phyloP scores from a whole-genome alignment of 345 rosid species.

The Salix exigua region DNA sequence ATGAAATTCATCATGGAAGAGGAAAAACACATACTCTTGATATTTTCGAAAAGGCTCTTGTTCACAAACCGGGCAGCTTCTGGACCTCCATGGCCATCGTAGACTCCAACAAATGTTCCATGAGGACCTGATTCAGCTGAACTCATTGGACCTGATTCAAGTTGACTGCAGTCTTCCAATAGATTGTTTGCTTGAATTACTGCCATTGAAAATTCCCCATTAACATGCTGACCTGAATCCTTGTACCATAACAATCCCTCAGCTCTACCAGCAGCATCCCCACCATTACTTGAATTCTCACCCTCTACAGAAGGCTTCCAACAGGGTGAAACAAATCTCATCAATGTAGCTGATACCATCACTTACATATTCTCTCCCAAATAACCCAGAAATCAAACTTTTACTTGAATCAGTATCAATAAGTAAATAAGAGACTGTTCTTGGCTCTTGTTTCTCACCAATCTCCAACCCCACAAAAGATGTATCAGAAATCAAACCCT shows the following conservation, averaged over 20 bases:
- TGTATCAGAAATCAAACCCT: conserved; percentile 53
- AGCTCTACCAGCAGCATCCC: conserved; percentile 52
- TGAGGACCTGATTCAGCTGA: conserved; percentile 67
- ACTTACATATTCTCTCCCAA: conserved; percentile 71
- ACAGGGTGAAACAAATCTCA: conserved; percentile 75
- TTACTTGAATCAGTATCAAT: conserved; percentile 35
- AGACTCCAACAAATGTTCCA: conserved; percentile 92
- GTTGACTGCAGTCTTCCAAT: conserved; percentile 83
- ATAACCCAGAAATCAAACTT: conserved; percentile 57
- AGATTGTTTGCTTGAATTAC: conserved; percentile 81
- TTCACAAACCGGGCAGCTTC: conserved; percentile 86
- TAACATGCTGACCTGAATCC: conserved; percentile 61
- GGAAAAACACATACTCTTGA: conserved; percentile 55
- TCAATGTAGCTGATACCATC: conserved; percentile 67
- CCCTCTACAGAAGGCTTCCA: conserved; percentile 81
- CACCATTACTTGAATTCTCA: conserved; percentile 54
- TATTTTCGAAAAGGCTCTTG: conserved; percentile 56
- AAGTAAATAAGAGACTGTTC: conserved; percentile 28
- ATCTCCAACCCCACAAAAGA: conserved; percentile 44
- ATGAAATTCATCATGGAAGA: conserved; percentile 6
- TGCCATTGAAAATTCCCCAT: conserved; percentile 92
- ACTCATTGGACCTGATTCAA: conserved; percentile 94
- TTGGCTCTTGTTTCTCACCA: conserved; percentile 37
- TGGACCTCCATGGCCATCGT: conserved; percentile 99
- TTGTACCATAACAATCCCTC: conserved; percentile 91